phyloP scores from a whole-genome alignment of 1,139 yeast genomes.

The Nakaseomyces nivariensis region DNA sequence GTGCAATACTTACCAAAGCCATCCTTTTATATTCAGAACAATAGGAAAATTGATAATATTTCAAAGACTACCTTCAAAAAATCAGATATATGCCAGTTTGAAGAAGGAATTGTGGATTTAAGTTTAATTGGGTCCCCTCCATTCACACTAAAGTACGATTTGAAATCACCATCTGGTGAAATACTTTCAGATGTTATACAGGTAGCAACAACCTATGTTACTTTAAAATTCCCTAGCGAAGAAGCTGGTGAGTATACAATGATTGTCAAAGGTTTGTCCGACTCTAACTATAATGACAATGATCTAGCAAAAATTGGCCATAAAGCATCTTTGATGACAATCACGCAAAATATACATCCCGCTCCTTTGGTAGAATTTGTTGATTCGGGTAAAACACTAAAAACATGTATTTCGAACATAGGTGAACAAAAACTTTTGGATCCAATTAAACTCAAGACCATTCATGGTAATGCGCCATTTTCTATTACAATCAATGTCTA shows the following conservation, averaged over 20 bases:
- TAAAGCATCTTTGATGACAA: slow-evolving; percentile 31
- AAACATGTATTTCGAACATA: slow-evolving; percentile 51
- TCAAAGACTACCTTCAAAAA: slow-evolving; percentile 22
- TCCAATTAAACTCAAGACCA: slow-evolving; percentile 44
- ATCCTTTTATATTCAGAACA: slow-evolving; percentile 31
- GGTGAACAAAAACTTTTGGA: slow-evolving; percentile 32
- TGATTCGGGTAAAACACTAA: slow-evolving; percentile 37
- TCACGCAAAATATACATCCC: slow-evolving; percentile 52
- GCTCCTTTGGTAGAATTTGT: slow-evolving; percentile 51
- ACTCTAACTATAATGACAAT: slow-evolving; percentile 48
- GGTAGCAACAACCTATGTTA: slow-evolving; percentile 43
- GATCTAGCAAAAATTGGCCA: slow-evolving; percentile 31
- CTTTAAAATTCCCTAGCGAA: slow-evolving; percentile 34
- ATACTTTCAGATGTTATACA: slow-evolving; percentile 33
- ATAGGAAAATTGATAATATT: slow-evolving; percentile 23
- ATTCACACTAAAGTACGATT: slow-evolving; percentile 58
- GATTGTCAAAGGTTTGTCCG: slow-evolving; percentile 53
- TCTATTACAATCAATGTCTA: slow-evolving; percentile 42
- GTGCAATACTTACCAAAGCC: slow-evolving; percentile 55
- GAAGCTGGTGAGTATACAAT: slow-evolving; percentile 53
- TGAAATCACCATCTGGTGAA: slow-evolving; percentile 49
- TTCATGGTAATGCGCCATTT: slow-evolving; percentile 57
- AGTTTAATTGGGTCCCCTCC: slow-evolving; percentile 58
- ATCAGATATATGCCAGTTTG: slow-evolving; percentile 39
- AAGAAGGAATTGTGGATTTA: slow-evolving; percentile 42